Evolutionary conservation across 345 rosid genomes (phyloP), one percentile per base, ranked within the genome.

Genomic region (Citrus reticulata): DNA sequence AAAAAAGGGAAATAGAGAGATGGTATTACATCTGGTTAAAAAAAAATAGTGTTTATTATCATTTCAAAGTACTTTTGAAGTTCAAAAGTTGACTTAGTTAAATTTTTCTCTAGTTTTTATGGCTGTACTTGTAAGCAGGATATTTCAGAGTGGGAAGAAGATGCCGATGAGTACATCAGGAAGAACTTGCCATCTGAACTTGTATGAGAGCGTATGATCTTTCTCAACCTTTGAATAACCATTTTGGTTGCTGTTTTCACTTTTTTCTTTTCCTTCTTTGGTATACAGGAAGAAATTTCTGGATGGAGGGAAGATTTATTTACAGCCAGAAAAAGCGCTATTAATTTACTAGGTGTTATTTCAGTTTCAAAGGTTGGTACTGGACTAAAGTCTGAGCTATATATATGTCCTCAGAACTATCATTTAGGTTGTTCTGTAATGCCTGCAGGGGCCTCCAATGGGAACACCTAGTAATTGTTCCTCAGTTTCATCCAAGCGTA

Each of bases 241-340:
- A 46, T 63, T 79, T 40, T 68, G 46, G 19, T 68, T 67, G 65
- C 27, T n/a, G 71, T 30, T 72, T 17, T 35, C 61, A 55, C 30
- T 70, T 30, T 30, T 54, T 58, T 55, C 39, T 57, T 55, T 40
- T 32, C 19, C 29, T 29, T 68, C 58, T 58, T 74, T 9, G 70
- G 73, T 66, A 46, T 74, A 72, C 82, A 91, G 98, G 97, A 86
- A 82, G 97, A 92, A 84, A 81, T 91, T 84, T 92, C 95, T 83
- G 98, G 95, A 76, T 94, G 98, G 97, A 90, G 95, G 85, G 98
- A 92, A 71, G 95, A 92, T 81, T 86, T 90, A 81, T 92, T 90
- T 84, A 92, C 95, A 16, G 95, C 92, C 75, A 90, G 98, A 80
- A 94, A 94, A 85, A 92, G 98, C 81, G 95, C 98, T 73, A 83